These are phyloP conservation scores for Leptosphaerulina australis DNA, from an alignment of 2,329 filamentous ascomycete species.

Conservation along the genomic window DNA sequence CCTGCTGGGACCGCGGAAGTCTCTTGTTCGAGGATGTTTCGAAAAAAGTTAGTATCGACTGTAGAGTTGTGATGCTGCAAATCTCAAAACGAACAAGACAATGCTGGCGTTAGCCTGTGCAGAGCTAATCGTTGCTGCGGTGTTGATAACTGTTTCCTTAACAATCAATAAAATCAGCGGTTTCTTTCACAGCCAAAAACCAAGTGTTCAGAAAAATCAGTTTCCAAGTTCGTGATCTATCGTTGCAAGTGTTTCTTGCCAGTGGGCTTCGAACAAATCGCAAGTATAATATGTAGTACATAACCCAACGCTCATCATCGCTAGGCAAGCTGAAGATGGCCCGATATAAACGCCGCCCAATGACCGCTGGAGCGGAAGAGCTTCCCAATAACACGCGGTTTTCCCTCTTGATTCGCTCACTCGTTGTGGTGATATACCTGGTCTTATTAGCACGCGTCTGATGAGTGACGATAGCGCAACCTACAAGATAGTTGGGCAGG, in stretches of 20 bases:
- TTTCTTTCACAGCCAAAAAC: too few relatives aligned
- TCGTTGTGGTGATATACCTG: conserved; percentile 92
- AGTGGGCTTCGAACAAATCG: conserved; percentile 16
- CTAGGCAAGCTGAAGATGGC: conserved; percentile 10
- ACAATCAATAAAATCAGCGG: too few relatives aligned
- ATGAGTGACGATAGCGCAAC: conserved; percentile 32
- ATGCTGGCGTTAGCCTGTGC: too few relatives aligned
- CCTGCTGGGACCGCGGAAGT: neutral
- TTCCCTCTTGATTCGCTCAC: conserved; percentile 51
- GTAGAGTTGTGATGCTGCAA: too few relatives aligned
- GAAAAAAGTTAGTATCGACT: too few relatives aligned
- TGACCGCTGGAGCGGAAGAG: conserved; percentile 27
- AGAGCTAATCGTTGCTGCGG: neutral
- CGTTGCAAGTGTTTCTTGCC: conserved; percentile 15
- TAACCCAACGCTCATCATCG: conserved; percentile 10
- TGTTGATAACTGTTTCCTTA: neutral
- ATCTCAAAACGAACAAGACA: too few relatives aligned
- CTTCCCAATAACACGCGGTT: conserved; percentile 5
- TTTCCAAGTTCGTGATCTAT: conserved; percentile 5
- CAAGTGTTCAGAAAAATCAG: neutral
- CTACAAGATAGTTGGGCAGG: conserved; percentile 95
- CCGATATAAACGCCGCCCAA: conserved; percentile 41
- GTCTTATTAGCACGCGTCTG: neutral
- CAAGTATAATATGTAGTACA: conserved; percentile 20
- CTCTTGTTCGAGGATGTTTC: too few relatives aligned